These are phyloP conservation scores for Rhizopogon sp. DNA, from an alignment of 768 basidiomycete species.

Conservation along the genomic window DNA sequence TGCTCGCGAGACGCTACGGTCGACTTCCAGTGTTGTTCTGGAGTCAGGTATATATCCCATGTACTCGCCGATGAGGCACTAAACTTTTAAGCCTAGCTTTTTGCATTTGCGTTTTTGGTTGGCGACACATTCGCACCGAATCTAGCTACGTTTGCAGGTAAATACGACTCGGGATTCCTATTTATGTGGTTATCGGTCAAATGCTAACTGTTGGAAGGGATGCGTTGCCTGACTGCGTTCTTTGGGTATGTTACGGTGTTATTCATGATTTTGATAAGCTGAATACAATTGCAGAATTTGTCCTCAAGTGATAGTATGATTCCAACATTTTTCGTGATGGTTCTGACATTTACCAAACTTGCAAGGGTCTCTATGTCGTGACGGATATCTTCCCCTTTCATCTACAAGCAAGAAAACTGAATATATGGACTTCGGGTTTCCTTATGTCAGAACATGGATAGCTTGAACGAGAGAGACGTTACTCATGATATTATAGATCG, in stretches of 20 bases:
- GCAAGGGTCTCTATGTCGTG: constrained; percentile 39
- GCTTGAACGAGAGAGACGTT: constrained; percentile 25
- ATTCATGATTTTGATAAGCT: not conserved
- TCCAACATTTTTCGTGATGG: not conserved
- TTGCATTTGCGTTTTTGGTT: constrained; percentile 43
- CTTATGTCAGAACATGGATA: constrained; percentile 42
- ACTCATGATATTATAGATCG: constrained; percentile 30
- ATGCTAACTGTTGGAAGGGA: constrained; percentile 11
- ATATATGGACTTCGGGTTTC: constrained; percentile 51
- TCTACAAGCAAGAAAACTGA: constrained; percentile 46
- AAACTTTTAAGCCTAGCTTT: constrained; percentile 19
- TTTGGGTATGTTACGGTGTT: constrained; percentile 21
- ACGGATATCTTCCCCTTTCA: constrained; percentile 53
- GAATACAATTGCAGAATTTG: constrained; percentile 32
- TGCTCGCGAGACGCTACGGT: constrained; percentile 26
- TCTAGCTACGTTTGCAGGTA: constrained; percentile 43
- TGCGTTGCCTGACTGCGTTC: constrained; percentile 27
- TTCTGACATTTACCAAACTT: not conserved
- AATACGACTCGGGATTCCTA: not conserved
- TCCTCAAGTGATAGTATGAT: constrained; percentile 43
- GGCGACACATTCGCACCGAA: constrained; percentile 49
- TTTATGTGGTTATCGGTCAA: not conserved
- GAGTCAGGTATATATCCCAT: constrained; percentile 14
- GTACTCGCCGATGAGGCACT: not conserved
- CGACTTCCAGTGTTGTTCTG: constrained; percentile 26